phyloP scores from a whole-genome alignment of 305 asterid species.

The Withania somnifera region DNA sequence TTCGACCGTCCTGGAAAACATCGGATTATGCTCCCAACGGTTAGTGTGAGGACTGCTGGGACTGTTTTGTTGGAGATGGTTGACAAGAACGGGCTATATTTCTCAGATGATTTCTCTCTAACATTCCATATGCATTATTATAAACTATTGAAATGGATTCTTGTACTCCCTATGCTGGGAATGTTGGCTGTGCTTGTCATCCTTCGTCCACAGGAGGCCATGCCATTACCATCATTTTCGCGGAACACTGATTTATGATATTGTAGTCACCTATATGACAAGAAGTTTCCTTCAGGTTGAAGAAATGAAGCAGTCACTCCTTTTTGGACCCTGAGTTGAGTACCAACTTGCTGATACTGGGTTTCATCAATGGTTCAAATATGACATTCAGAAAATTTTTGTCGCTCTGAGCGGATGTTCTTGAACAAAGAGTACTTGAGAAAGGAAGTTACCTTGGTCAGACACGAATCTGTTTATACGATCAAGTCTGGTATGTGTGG shows the following conservation, averaged over 20 bases:
- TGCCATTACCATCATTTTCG: slow-evolving; percentile 94
- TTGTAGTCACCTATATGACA: background rate
- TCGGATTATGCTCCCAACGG: slow-evolving; percentile 71
- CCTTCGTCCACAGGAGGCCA: slow-evolving; percentile 81
- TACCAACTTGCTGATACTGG: background rate
- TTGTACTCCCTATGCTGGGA: slow-evolving; percentile 94
- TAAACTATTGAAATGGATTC: slow-evolving; percentile 86
- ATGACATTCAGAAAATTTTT: background rate
- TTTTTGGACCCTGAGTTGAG: background rate
- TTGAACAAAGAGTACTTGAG: background rate
- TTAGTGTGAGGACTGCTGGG: slow-evolving; percentile 77
- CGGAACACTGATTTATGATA: slow-evolving; percentile 73
- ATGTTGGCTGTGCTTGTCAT: slow-evolving; percentile 89
- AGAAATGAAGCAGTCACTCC: background rate
- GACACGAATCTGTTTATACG: background rate
- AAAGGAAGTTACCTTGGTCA: background rate
- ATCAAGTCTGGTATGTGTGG: background rate
- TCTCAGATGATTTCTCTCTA: slow-evolving; percentile 84
- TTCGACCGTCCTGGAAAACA: slow-evolving; percentile 55
- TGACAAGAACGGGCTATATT: slow-evolving; percentile 76
- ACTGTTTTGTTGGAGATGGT: slow-evolving; percentile 92
- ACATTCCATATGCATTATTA: slow-evolving; percentile 88
- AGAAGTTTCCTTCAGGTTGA: background rate
- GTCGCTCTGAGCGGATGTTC: background rate
- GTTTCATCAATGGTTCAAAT: background rate